Evolutionary conservation across 2,329 filamentous ascomycete genomes (phyloP).

Genomic region (Pseudophaeomoniella oleicola): DNA sequence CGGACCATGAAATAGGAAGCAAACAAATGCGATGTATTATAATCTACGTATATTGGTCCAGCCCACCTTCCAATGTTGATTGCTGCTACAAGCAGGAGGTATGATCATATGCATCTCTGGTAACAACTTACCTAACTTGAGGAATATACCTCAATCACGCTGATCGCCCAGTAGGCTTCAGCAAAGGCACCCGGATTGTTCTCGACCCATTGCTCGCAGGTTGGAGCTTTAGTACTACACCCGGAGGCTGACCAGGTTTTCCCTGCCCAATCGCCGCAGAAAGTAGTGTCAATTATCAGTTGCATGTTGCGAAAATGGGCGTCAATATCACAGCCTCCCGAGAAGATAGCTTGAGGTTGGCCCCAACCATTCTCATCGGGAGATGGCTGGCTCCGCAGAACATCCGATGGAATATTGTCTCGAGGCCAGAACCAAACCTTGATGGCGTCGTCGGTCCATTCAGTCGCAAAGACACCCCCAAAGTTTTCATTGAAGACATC

Average conservation of each 20-base stretch:
- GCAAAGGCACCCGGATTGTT: constrained; percentile 52
- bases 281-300: constrained; percentile 36
- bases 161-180: constrained; percentile 63
- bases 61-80: too few species aligned
- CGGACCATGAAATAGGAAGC: too few species aligned
- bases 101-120: too few species aligned
- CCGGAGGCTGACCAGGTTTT: constrained; percentile 30
- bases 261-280: constrained; percentile 43
- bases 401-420: constrained; percentile 29
- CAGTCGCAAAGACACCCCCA: constrained; percentile 34
- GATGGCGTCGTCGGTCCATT: constrained; percentile 30
- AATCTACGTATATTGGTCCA: too few species aligned
- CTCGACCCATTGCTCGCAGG: constrained; percentile 57
- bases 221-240: constrained; percentile 44
- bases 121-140: neutral
- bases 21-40: too few species aligned
- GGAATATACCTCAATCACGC: constrained; percentile 50
- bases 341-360: constrained; percentile 28
- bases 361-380: constrained; percentile 46
- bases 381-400: constrained; percentile 10
- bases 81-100: too few species aligned
- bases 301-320: constrained; percentile 24
- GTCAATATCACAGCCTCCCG: constrained; percentile 21
- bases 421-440: constrained; percentile 38
- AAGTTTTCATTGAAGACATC: constrained; percentile 32